These are phyloP conservation scores for Albatrellus sp. DNA, from an alignment of 1,284 basidiomycete genomes.

Conservation along the genomic window DNA sequence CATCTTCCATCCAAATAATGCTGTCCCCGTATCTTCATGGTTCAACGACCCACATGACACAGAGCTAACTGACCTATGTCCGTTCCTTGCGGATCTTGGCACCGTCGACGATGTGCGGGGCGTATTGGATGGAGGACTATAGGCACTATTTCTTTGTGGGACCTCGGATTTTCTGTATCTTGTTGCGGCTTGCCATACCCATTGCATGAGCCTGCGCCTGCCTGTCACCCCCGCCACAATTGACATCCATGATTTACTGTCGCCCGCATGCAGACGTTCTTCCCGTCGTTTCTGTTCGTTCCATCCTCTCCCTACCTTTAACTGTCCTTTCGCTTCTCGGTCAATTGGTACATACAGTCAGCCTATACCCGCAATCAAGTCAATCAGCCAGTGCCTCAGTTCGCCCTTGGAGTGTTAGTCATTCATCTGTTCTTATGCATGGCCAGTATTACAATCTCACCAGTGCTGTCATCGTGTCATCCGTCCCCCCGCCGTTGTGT, in stretches of 20 bases:
- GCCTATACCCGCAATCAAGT: conserved; percentile 27
- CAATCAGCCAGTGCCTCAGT: conserved; percentile 2
- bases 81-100: conserved; percentile 83
- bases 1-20: conserved; percentile 99
- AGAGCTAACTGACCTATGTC: conserved; percentile 88
- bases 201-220: not conserved
- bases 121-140: conserved; percentile 78
- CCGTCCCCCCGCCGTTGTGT: too few species aligned
- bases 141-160: conserved; percentile 11
- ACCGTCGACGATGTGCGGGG: conserved; percentile 86
- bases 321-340: conserved; percentile 13
- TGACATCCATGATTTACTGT: not conserved
- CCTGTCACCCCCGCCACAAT: not conserved
- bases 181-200: not conserved
- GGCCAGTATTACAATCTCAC: too few species aligned
- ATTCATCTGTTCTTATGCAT: too few species aligned
- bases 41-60: conserved; percentile 98
- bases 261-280: not conserved
- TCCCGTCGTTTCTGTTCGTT: too few species aligned
- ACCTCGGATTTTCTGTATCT: not conserved
- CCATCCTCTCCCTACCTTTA: not conserved
- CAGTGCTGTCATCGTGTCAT: too few species aligned
- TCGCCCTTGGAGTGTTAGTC: too few species aligned
- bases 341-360: conserved; percentile 22
- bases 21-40: conserved; percentile 98